phyloP scores from a whole-genome alignment of 768 basidiomycete genomes.

The Suillus bovinus region DNA sequence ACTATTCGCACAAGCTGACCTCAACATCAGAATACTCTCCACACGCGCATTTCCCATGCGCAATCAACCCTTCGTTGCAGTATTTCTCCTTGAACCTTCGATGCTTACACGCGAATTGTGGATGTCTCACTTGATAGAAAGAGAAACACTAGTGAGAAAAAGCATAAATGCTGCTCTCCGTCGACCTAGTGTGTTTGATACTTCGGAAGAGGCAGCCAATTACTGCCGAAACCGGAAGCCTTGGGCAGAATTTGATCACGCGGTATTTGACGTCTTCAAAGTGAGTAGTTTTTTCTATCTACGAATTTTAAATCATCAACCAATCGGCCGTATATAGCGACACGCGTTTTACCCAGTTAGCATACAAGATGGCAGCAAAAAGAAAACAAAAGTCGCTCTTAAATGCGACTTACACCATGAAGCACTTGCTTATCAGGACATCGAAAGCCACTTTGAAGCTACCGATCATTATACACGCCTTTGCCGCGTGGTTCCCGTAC shows the following conservation, averaged over 20 bases:
- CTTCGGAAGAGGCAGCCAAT: conserved; percentile 39
- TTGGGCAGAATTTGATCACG: conserved; percentile 48
- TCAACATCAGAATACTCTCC: conserved; percentile 37
- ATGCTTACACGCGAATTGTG: conserved; percentile 41
- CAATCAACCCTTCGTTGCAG: conserved; percentile 31
- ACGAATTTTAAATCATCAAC: not conserved
- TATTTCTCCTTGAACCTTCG: conserved; percentile 49
- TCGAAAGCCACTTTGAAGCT: conserved; percentile 45
- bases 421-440: conserved; percentile 45
- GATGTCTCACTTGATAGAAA: conserved; percentile 36
- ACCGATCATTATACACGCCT: conserved; percentile 35
- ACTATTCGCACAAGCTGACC: not conserved
- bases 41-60: conserved; percentile 32
- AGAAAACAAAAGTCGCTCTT: conserved; percentile 26
- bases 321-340: conserved; percentile 12
- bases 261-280: conserved; percentile 37
- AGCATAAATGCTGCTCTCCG: conserved; percentile 35
- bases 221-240: conserved; percentile 46
- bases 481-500: conserved; percentile 40
- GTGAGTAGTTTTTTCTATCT: conserved; percentile 30
- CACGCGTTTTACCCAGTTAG: conserved; percentile 9
- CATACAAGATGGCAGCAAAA: conserved; percentile 13
- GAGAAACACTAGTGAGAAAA: conserved; percentile 39
- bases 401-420: conserved; percentile 49
- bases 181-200: conserved; percentile 44